Evolutionary conservation across 75 land plant genomes (phyloP), one percentile per base, ranked within the genome.

Genomic region (Chamaecyparis obtusa): DNA sequence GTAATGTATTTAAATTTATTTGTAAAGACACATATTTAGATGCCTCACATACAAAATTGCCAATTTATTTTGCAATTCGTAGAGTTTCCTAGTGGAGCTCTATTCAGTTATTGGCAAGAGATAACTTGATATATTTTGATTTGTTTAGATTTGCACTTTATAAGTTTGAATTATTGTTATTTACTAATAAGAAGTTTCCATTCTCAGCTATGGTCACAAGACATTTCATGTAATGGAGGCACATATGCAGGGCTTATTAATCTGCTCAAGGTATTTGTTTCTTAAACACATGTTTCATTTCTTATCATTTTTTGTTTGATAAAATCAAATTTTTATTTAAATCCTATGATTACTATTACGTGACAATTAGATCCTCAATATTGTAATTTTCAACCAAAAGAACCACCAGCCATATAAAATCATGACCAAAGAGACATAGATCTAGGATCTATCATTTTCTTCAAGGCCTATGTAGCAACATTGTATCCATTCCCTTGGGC

Each of bases 211-310:
- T 30, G 21, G 9, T 39, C 49, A 41, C 46, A 36, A 21, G 82
- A 79, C 27, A 79, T 79, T 79, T 79, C 82, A 21, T 49, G 30
- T 79, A 79, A 79, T n/a, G 41, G 82, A 24, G 49, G 43, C 48
- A 79, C 30, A 39, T 21, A 79, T 43, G 43, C 49, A 43, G 82
- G 43, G 37, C n/a, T 79, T 19, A 79, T 79, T 43, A 49, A 79
- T 48, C 43, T 79, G 82, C 82, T 79, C 30, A 17, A 79, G 82
- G 82, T 79, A 79, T 24, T 9, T 43, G 41, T 24, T 43, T 79
- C 30, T 37, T 41, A 79, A 41, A 8, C 46, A 79, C 41, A 24
- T 39, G 11, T 2, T 71, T 71, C 32, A 30, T 71, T 30, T 11
- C 13, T 71, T 71, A 57, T 57, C 21, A 5, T 5, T 3, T 57